These are phyloP conservation scores for Ceriops tagal DNA, from an alignment of 345 rosid genomes.

Conservation along the genomic window DNA sequence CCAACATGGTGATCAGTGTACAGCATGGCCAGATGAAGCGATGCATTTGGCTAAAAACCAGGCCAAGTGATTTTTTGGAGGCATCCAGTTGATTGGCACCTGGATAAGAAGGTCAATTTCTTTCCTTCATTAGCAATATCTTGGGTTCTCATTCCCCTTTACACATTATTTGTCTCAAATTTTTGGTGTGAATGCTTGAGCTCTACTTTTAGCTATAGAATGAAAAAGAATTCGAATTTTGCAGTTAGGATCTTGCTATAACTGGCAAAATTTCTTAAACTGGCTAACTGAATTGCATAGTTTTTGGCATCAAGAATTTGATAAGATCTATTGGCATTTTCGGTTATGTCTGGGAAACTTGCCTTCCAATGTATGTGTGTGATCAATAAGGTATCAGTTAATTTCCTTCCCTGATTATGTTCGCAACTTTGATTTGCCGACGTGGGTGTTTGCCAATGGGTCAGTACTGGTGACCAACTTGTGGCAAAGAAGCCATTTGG, in stretches of 20 bases:
- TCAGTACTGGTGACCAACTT: not conserved
- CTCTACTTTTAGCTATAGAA: not conserved
- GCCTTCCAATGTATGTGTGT: not conserved
- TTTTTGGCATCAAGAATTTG: not conserved
- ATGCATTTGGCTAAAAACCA: constrained; percentile 52
- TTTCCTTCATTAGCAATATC: constrained; percentile 30
- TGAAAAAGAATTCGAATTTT: not conserved
- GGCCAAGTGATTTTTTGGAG: constrained; percentile 85
- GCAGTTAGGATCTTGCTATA: not conserved
- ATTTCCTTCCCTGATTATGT: not conserved
- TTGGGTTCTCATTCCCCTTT: constrained; percentile 1
- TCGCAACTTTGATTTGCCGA: constrained; percentile 1
- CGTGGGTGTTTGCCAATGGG: not conserved
- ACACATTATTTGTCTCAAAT: not conserved
- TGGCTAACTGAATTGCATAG: not conserved
- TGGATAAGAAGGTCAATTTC: constrained; percentile 68
- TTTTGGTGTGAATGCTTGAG: not conserved
- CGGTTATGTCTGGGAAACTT: not conserved
- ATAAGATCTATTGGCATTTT: not conserved
- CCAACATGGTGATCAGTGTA: constrained; percentile 41
- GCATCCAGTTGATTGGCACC: constrained; percentile 71
- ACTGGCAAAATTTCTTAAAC: not conserved
- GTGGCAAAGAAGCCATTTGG: not conserved
- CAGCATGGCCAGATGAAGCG: constrained; percentile 72
- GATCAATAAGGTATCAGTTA: no score